Conservation (phyloP, 2,329 filamentous ascomycete genomes). For the Xylariaceae sp. region DNA sequence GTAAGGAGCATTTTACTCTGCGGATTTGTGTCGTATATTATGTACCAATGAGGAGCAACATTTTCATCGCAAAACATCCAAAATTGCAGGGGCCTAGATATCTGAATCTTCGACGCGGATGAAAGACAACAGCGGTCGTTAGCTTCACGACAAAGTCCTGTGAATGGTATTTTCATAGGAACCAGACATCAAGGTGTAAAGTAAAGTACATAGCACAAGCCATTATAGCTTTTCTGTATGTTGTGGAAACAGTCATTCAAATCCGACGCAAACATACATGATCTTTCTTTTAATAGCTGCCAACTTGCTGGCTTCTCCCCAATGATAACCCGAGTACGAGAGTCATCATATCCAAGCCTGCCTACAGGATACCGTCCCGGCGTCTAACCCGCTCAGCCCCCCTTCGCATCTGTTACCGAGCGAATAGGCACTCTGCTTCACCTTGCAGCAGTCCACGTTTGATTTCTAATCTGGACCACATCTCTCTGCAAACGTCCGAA, state of each 20-base stretch:
- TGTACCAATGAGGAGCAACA: too few species aligned
- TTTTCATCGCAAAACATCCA: neutral
- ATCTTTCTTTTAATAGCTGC: constrained; percentile 19
- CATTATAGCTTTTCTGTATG: neutral
- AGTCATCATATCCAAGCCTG: constrained; percentile 1
- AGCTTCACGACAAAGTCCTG: too few species aligned
- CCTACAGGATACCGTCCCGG: constrained; percentile 18
- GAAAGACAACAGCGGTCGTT: too few species aligned
- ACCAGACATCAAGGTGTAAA: too few species aligned
- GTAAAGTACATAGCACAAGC: too few species aligned
- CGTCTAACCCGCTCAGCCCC: constrained; percentile 36
- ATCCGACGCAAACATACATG: neutral
- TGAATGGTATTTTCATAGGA: too few species aligned
- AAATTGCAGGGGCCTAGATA: too few species aligned
- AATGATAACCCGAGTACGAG: constrained; percentile 20
- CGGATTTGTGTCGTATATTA: neutral
- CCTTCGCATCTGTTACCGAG: constrained; percentile 26
- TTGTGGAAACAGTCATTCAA: neutral
- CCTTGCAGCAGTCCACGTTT: constrained; percentile 22
- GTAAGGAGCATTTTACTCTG: constrained; percentile 1
- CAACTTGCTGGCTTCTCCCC: neutral
- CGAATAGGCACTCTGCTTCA: constrained; percentile 31
- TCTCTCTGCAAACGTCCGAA: neutral
- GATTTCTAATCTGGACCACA: constrained; percentile 34
- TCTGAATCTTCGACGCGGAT: too few species aligned